Conservation (phyloP, 352 stramenopile genomes). For the Elongisporangium undulatum region DNA sequence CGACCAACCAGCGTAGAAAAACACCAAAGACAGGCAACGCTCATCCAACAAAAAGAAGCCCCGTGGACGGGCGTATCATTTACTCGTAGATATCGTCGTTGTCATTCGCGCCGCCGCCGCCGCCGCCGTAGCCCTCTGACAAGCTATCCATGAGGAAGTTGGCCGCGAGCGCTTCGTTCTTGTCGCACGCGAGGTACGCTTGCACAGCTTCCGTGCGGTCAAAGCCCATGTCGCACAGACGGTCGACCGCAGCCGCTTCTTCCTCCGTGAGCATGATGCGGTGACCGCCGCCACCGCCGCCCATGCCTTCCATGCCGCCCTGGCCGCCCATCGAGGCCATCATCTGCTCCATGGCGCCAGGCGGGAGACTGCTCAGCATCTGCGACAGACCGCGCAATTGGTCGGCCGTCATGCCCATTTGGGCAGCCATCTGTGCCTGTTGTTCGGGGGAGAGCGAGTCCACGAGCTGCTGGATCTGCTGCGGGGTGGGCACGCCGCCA, state of each 20-base stretch:
- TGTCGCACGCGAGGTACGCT: slow-evolving; percentile 99
- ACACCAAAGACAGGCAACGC: not conserved
- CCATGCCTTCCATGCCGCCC: slow-evolving; percentile 38
- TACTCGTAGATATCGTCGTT: slow-evolving; percentile 90
- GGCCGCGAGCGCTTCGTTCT: slow-evolving; percentile 98
- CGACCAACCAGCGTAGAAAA: not conserved
- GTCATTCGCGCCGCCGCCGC: slow-evolving; percentile 40
- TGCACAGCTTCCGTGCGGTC: slow-evolving; percentile 92
- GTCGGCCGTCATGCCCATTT: slow-evolving; percentile 84
- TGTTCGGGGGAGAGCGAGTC: slow-evolving; percentile 75
- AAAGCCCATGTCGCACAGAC: slow-evolving; percentile 86
- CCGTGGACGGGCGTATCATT: slow-evolving; percentile 7
- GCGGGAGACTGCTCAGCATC: slow-evolving; percentile 82
- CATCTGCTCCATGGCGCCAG: slow-evolving; percentile 84
- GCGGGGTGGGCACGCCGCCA: slow-evolving; percentile 61
- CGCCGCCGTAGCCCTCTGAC: slow-evolving; percentile 52
- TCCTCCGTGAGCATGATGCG: slow-evolving; percentile 81
- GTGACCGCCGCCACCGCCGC: slow-evolving; percentile 36
- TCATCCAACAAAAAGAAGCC: not conserved
- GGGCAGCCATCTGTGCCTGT: slow-evolving; percentile 72
- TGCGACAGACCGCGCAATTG: slow-evolving; percentile 82
- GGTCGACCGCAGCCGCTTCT: slow-evolving; percentile 69
- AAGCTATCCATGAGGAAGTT: slow-evolving; percentile 98
- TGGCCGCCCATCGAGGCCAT: slow-evolving; percentile 74
- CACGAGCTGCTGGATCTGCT: slow-evolving; percentile 83